Conservation (phyloP, 306 rosid species). For the Glycine tomentella region DNA sequence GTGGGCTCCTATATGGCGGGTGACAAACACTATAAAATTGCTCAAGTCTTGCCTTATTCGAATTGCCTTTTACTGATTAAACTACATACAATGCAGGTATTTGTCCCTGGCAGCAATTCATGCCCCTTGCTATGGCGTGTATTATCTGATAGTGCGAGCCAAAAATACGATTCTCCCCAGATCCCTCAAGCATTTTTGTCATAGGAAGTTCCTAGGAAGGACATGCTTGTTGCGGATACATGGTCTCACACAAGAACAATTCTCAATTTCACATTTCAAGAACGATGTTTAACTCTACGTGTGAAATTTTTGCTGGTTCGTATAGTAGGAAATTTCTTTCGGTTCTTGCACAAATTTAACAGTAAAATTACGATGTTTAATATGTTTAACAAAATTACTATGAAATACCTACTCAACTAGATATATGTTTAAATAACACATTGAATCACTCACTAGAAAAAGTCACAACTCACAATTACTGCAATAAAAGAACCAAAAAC, state of each 20-base stretch:
- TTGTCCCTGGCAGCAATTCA: conserved; percentile 67
- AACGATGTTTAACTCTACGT: too few relatives aligned
- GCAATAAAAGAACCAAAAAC: too few relatives aligned
- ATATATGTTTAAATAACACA: too few relatives aligned
- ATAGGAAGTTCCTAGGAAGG: conserved; percentile 14
- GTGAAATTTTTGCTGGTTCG: too few relatives aligned
- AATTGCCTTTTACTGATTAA: conserved; percentile 14
- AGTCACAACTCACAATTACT: too few relatives aligned
- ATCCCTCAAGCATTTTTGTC: conserved; percentile 59
- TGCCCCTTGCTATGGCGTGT: conserved; percentile 78
- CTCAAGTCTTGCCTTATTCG: background rate
- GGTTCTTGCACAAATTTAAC: too few relatives aligned
- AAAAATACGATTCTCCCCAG: conserved; percentile 64
- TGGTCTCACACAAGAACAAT: background rate
- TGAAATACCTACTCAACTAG: too few relatives aligned
- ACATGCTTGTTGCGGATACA: background rate
- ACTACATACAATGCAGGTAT: conserved; percentile 60
- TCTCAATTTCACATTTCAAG: too few relatives aligned
- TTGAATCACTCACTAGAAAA: too few relatives aligned
- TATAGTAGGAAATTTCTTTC: too few relatives aligned
- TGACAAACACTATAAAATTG: background rate
- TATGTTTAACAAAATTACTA: too few relatives aligned
- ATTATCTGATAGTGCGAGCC: conserved; percentile 62
- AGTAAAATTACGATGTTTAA: too few relatives aligned
- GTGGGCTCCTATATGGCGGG: conserved; percentile 84